A percentile compares a stretch with the other conserved stretches of the same genome.
Conservation (phyloP, 352 stramenopile species). For the Elongisporangium senticosum region DNA sequence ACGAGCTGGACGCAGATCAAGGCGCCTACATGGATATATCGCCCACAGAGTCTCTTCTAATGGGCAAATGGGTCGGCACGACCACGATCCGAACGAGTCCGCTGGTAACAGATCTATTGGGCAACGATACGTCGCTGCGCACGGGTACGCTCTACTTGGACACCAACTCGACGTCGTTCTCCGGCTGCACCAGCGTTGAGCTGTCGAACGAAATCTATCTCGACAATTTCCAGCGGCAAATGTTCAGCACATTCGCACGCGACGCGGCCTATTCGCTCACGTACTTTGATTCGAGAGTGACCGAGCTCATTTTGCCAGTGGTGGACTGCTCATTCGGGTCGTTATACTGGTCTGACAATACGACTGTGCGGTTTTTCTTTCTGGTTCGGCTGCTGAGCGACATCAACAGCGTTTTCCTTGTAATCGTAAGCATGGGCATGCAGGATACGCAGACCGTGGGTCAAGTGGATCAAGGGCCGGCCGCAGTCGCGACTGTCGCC, state of each 20-base stretch:
- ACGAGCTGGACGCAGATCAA: not conserved
- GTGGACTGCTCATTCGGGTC: slow-evolving; percentile 6
- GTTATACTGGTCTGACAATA: not conserved
- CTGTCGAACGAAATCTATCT: too few relatives aligned
- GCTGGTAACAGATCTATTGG: slow-evolving; percentile 18
- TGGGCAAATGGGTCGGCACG: not conserved
- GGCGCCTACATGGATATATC: not conserved
- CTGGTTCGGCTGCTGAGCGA: not conserved
- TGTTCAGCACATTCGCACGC: not conserved
- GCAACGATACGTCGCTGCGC: slow-evolving; percentile 20
- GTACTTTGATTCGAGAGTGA: too few relatives aligned
- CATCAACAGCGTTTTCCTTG: not conserved
- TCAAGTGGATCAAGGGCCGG: slow-evolving; percentile 4
- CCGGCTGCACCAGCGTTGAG: too few relatives aligned
- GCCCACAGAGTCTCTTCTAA: not conserved
- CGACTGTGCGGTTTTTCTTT: slow-evolving; percentile 3
- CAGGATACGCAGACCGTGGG: slow-evolving; percentile 5
- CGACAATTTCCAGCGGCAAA: not conserved
- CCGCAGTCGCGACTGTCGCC: slow-evolving; percentile 3
- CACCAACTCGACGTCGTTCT: too few relatives aligned
- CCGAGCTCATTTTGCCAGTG: too few relatives aligned
- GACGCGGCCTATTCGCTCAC: not conserved
- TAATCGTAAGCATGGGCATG: slow-evolving; percentile 6
- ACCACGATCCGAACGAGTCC: slow-evolving; percentile 8
- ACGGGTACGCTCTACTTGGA: slow-evolving; percentile 1